Evolutionary conservation across 371 early-diverging fungal genomes (phyloP), one percentile per base, ranked within the genome.

Genomic region (Rhizopus delemar): DNA sequence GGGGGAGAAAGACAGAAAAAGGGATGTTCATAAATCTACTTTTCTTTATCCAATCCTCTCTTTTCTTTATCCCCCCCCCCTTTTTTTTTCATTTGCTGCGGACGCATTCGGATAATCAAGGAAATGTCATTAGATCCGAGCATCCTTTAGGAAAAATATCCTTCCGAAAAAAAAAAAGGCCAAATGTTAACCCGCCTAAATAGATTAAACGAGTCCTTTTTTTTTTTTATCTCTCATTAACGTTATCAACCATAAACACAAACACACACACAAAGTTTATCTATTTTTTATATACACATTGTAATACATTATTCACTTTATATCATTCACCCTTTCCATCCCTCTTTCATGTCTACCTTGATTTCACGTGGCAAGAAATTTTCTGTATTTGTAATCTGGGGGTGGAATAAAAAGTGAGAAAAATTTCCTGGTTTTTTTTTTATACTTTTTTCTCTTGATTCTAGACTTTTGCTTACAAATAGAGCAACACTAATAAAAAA

Each of bases 21-120:
- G 2, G 0, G 22, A 22, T 22, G 22, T 22, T 22, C 22, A 22
- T 22, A 22, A 22, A 22, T 22, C 22, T 22, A 22, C 22, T 22
- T 22, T 22, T 22, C 22, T 22, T 22, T 22, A 22, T 22, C 22
- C 22, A 22, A 22, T 22, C 22, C 22, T 22, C 22, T 22, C 22
- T 22, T 22, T 22, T 2, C 22, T 22, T 2, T 22, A 0, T 22
- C 22, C 2, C 22, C 22, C 22, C 22, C 22, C 22, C 22, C 22
- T 22, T 22, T 22, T 22, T 22, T 22, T 22, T 22, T 22, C 22
- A 38, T 38, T 45, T 45, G 48, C 48, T 48, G 48, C 48, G 48
- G 48, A 15, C 12, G 48, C 16, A 15, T 48, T 48, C 48, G 48
- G 48, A 48, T 48, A 29, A n/a, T 48, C 48, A 48, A 48, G 48